Evolutionary conservation across 75 land plant genomes (phyloP), one percentile per base, ranked within the genome.

Genomic region (Chamaecyparis obtusa): DNA sequence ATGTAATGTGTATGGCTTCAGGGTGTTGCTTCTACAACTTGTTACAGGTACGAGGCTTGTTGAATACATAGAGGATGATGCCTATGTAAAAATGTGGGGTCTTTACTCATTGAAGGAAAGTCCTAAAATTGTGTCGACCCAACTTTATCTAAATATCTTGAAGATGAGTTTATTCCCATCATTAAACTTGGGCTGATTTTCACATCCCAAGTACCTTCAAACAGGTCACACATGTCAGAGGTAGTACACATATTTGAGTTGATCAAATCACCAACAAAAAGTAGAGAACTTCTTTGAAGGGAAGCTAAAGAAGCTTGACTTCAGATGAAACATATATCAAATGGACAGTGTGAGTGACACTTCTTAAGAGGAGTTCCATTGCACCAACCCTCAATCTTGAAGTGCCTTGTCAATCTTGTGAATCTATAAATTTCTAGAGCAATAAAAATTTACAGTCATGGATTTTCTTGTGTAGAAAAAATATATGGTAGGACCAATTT

Each of bases 61-160:
- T 64, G 99, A 98, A 80, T 98, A 98, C 92, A 93, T 94, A 96
- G 99, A 98, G 71, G 99, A 98, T 87, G 99, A 98, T 89, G 99
- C 57, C 90, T 98, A 9, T 94, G 95, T 88, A 99, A 98, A 80
- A 87, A 92, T 91, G 89, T 98, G 79, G 83, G 99, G 64, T 92
- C 91, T 32, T 90, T 93, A 36, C 86, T 96, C 57, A 99, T 96
- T 78, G 99, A 93, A 86, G 96, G 99, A 7, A 91, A 87, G 83
- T 88, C 98, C 44, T 94, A 93, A 84, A 92, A 92, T 1, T 96
- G 96, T 64, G 93, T 96, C 49, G 99, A 98, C 76, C 85, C 57
- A 44, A 87, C 87, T 56, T 88, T 98, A 30, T 71, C 77, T 19
- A 91, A 89, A 13, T 95, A 90, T 48, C 95, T 93, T 0, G 94